phyloP scores from a whole-genome alignment of 2,329 filamentous ascomycete species.

The Monilinia polystroma region DNA sequence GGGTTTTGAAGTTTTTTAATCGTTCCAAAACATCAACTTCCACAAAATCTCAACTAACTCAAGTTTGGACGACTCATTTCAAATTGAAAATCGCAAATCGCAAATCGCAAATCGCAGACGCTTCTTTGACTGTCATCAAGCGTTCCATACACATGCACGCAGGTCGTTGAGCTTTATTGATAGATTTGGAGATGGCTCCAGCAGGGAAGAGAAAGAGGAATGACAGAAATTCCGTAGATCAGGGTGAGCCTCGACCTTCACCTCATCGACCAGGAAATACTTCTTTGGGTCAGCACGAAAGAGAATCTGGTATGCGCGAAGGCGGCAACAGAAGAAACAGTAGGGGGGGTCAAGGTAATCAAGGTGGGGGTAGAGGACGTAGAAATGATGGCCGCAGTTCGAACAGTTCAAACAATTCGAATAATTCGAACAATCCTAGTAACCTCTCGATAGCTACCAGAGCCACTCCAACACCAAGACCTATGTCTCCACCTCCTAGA shows the following conservation, averaged over 20 bases:
- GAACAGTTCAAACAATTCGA: constrained; percentile 17
- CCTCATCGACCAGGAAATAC: constrained; percentile 62
- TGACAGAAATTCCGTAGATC: constrained; percentile 42
- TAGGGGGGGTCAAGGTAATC: constrained; percentile 45
- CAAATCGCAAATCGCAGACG: neutral
- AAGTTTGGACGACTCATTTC: constrained; percentile 1
- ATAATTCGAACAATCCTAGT: constrained; percentile 34
- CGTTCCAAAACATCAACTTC: neutral
- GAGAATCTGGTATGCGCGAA: constrained; percentile 50
- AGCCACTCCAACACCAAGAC: constrained; percentile 39
- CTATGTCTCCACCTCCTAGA: constrained; percentile 40
- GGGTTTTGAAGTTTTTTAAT: neutral
- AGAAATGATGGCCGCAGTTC: constrained; percentile 36
- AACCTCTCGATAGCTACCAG: constrained; percentile 34
- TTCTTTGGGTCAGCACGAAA: constrained; percentile 56
- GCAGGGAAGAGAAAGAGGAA: constrained; percentile 41
- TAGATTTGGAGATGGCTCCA: constrained; percentile 38
- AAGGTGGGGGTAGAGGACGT: constrained; percentile 34
- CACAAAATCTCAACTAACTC: neutral
- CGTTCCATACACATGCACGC: constrained; percentile 33
- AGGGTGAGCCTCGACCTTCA: constrained; percentile 53
- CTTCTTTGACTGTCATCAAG: neutral
- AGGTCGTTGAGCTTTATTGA: constrained; percentile 29
- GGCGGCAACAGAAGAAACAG: constrained; percentile 48
- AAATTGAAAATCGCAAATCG: constrained; percentile 6